A percentile compares a stretch with the other conserved stretches of the same genome.
Conservation (phyloP, 2,329 filamentous ascomycete species). For the Botryotinia calthae region DNA sequence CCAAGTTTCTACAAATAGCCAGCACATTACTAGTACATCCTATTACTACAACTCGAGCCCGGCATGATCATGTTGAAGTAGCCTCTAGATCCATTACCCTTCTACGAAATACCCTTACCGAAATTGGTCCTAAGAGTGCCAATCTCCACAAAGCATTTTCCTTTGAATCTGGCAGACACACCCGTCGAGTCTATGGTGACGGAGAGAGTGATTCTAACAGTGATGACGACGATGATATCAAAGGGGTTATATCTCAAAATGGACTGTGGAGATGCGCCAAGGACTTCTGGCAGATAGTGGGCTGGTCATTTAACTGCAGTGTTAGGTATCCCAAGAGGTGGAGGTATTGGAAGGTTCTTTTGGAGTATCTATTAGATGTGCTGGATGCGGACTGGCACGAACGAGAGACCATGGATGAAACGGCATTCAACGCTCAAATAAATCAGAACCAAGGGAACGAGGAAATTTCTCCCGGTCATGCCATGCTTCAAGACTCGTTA, state of each 20-base stretch:
- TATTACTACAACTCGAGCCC: conserved; percentile 68
- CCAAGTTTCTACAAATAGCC: conserved; percentile 73
- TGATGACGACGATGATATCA: conserved; percentile 48
- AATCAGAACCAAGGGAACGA: conserved; percentile 35
- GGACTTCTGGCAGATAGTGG: conserved; percentile 85
- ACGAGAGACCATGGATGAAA: conserved; percentile 49
- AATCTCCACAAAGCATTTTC: conserved; percentile 68
- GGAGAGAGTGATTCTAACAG: conserved; percentile 44
- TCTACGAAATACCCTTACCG: conserved; percentile 62
- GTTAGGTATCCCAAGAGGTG: conserved; percentile 69
- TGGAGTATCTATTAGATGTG: conserved; percentile 75
- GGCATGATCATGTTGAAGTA: conserved; percentile 58
- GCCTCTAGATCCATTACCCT: conserved; percentile 67
- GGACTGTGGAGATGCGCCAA: conserved; percentile 74
- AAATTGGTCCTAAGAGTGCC: conserved; percentile 68
- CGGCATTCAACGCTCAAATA: conserved; percentile 22
- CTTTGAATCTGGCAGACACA: conserved; percentile 48
- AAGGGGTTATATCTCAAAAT: conserved; percentile 58
- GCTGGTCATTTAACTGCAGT: conserved; percentile 93
- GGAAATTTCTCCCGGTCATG: conserved; percentile 27
- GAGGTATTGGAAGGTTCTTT: conserved; percentile 77
- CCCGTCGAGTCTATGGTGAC: conserved; percentile 37
- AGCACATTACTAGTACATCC: conserved; percentile 82
- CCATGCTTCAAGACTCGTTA: conserved; percentile 53
- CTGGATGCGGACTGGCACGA: conserved; percentile 69